These are phyloP conservation scores for Vitis hybrid DNA, from an alignment of 177 flowering plant species.

Conservation along the genomic window DNA sequence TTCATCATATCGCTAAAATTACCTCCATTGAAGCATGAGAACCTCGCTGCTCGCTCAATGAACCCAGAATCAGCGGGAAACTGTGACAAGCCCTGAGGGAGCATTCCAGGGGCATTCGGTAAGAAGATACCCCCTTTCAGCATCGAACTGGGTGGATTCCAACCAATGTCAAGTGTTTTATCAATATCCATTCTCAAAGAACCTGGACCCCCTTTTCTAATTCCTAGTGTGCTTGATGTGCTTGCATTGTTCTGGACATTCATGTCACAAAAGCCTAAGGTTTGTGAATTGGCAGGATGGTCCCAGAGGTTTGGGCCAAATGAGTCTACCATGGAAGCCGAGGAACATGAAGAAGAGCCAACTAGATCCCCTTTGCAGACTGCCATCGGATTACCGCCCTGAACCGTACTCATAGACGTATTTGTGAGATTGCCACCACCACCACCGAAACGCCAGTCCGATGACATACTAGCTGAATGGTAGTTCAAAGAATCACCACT, in stretches of 20 bases:
- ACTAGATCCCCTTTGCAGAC: conserved; percentile 35
- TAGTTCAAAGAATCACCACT: conserved; percentile 43
- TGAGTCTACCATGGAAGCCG: conserved; percentile 63
- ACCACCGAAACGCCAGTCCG: conserved; percentile 60
- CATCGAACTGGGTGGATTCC: conserved; percentile 48
- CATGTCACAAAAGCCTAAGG: conserved; percentile 37
- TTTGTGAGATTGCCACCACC: conserved; percentile 29
- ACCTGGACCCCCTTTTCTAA: conserved; percentile 33
- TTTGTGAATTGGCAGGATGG: conserved; percentile 33
- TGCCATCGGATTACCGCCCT: conserved; percentile 34
- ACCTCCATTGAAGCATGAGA: conserved; percentile 74
- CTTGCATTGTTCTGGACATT: conserved; percentile 37
- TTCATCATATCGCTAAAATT: conserved; percentile 60
- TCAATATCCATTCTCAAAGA: conserved; percentile 32
- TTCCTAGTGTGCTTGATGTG: conserved; percentile 29
- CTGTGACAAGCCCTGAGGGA: conserved; percentile 70
- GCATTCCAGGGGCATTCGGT: conserved; percentile 44
- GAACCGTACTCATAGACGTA: conserved; percentile 43
- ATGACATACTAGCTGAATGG: conserved; percentile 38
- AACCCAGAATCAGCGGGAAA: conserved; percentile 85
- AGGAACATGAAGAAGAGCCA: conserved; percentile 49
- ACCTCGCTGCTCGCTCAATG: conserved; percentile 91
- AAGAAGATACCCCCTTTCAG: conserved; percentile 46
- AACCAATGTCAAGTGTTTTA: conserved; percentile 39
- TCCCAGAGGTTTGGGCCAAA: conserved; percentile 63